Percentiles rank a stretch among this genome's conserved stretches.
Evolutionary conservation across 352 stramenopile species (phyloP).

Genomic region (Pythium scleroteichum): DNA sequence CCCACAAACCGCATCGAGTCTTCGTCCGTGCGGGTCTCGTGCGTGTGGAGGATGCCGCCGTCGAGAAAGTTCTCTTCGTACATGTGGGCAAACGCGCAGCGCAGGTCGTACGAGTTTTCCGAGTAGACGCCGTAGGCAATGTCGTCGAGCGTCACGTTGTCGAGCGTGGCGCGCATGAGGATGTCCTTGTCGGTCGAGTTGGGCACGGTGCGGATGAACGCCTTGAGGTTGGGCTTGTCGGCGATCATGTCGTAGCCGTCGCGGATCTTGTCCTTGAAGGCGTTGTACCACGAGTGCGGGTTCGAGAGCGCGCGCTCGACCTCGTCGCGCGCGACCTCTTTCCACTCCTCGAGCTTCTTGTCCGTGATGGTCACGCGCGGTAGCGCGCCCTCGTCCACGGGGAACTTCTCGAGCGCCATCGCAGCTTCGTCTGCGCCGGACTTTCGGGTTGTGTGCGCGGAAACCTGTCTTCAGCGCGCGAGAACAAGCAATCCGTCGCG

Average conservation of each 20-base stretch:
- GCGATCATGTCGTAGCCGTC: constrained; percentile 35
- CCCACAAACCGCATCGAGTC: constrained; percentile 52
- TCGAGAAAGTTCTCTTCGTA: constrained; percentile 52
- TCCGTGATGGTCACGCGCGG: constrained; percentile 30
- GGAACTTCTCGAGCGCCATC: constrained; percentile 31
- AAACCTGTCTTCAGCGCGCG: too few species aligned
- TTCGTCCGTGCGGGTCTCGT: constrained; percentile 31
- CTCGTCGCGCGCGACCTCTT: constrained; percentile 34
- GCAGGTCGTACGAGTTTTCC: constrained; percentile 40
- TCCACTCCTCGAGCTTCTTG: constrained; percentile 32
- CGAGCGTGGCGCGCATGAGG: constrained; percentile 35
- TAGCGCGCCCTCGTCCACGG: constrained; percentile 31
- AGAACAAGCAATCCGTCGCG: not conserved
- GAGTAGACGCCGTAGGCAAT: constrained; percentile 36
- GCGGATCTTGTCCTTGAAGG: constrained; percentile 32
- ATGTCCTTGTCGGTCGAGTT: constrained; percentile 38
- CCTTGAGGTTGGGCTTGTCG: constrained; percentile 34
- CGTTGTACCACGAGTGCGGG: constrained; percentile 47
- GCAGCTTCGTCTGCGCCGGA: not conserved
- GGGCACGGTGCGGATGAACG: constrained; percentile 31
- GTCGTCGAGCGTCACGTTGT: constrained; percentile 39
- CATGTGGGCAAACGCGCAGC: constrained; percentile 38
- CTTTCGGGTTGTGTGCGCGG: not conserved
- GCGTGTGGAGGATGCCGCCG: constrained; percentile 42
- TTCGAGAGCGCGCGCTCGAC: constrained; percentile 33